Evolutionary conservation across 106 monocot species (phyloP).

Genomic region (Cymbidium sinense): DNA sequence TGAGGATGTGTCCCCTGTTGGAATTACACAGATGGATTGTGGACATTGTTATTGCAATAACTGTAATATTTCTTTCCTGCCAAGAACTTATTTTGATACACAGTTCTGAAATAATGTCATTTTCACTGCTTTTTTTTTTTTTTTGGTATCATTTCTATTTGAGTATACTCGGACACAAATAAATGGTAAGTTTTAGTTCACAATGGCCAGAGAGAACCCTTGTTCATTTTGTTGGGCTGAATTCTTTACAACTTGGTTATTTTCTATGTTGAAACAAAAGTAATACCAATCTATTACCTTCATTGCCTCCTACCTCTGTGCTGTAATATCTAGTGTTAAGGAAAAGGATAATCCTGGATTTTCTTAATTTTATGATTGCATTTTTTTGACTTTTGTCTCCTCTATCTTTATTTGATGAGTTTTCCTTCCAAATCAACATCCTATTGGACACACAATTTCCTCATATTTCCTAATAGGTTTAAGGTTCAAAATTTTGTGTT

Average conservation of each 20-base stretch:
- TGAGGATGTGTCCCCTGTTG: slow-evolving; percentile 40
- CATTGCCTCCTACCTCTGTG: not conserved
- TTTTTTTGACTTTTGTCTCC: not conserved
- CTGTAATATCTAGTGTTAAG: not conserved
- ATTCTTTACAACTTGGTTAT: not conserved
- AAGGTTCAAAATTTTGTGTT: not conserved
- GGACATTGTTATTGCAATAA: slow-evolving; percentile 72
- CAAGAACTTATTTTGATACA: not conserved
- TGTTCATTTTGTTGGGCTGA: not conserved
- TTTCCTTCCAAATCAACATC: not conserved
- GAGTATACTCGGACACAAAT: not conserved
- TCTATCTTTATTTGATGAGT: not conserved
- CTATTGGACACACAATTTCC: not conserved
- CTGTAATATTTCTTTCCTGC: slow-evolving; percentile 43
- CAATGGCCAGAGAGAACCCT: not conserved
- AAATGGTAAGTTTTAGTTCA: not conserved
- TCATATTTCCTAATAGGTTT: not conserved
- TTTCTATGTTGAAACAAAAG: not conserved
- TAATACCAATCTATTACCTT: not conserved
- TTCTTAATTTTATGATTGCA: not conserved
- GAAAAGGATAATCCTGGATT: not conserved
- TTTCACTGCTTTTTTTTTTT: not conserved
- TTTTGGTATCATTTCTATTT: not conserved
- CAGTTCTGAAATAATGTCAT: not conserved
- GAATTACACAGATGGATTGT: slow-evolving; percentile 61